phyloP scores from a whole-genome alignment of 2,329 filamentous ascomycete species.

The Trichoderma pleuroti region DNA sequence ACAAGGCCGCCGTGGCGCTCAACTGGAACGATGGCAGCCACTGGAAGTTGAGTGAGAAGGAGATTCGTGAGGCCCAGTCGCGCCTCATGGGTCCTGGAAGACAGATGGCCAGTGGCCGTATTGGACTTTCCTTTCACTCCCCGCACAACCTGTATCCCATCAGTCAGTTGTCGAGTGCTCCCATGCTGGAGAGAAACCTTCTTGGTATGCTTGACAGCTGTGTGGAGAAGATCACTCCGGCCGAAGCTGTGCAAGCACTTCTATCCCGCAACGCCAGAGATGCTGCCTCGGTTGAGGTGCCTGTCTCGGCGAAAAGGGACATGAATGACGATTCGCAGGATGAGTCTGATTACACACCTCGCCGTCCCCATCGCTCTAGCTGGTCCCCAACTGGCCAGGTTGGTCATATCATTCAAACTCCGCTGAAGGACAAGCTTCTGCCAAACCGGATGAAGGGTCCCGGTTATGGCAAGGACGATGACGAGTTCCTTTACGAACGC shows the following conservation, averaged over 20 bases:
- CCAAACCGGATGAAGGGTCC: not conserved
- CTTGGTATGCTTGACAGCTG: constrained; percentile 1
- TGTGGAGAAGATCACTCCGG: constrained; percentile 7
- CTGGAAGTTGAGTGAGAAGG: constrained; percentile 11
- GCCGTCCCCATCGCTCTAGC: too few species aligned
- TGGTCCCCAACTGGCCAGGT: too few species aligned
- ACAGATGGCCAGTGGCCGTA: constrained; percentile 16
- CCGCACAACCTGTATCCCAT: constrained; percentile 10
- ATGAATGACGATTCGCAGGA: too few species aligned
- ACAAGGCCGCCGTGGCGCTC: not conserved
- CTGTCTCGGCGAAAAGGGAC: too few species aligned
- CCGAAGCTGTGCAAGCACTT: constrained; percentile 3
- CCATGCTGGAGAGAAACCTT: not conserved
- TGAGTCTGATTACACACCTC: too few species aligned
- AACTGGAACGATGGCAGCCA: not conserved
- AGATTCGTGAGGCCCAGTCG: constrained; percentile 4
- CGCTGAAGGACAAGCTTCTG: not conserved
- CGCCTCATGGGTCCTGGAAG: constrained; percentile 15
- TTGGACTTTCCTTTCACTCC: constrained; percentile 1
- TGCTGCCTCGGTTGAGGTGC: not conserved
- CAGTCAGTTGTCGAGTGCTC: not conserved
- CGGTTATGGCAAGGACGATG: not conserved
- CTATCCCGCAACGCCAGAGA: not conserved
- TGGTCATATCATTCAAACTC: not conserved
- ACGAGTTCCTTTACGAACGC: not conserved